Base-by-base conservation (phyloP, 1,139 yeast genomes). In the Hanseniaspora uvarum region DNA sequence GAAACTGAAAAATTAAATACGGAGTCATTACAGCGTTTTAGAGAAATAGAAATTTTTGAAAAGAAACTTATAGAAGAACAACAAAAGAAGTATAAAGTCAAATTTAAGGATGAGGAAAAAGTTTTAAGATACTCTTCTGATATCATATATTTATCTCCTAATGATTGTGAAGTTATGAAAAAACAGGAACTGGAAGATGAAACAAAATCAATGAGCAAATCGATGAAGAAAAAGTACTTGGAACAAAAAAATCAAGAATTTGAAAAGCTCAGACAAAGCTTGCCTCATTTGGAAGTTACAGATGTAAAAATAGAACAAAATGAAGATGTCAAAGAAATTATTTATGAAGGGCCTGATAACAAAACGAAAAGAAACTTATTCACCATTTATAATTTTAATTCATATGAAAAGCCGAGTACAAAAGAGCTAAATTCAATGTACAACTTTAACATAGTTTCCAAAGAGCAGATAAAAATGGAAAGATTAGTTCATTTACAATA, bases 41-140 rank as follows among this genome's bases (percentile, higher is more conserved):
- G 83, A 61, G 94, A 89, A 61, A 92, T 86, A 65, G 98, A 92
- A 65, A 73, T 84, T 46, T 83, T 80, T 46, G 83, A 86, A 63
- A 87, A 86, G 65, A 83, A 83, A 65, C 77, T 77, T 54, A 89
- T 89, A 63, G 72, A 89, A 56, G 87, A 83, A 43, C 71, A 85
- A 57, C 77, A 86, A 66, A 73, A 79, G 57, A 83, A 84, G 64
- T 78, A 76, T 60, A 76, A 89, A 57, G 71, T 72, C 34, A 80
- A 78, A 58, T 69, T 67, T 48, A 59, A 56, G 37, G 58, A 61
- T 11, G 60, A 62, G n/a, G 69, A 67, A 46, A 38, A 58, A 2
- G 58, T 67, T 2, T 19, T 64, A 18, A 56, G 60, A 24, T 44
- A 12, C 8, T 40, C 46, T 3, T 43, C 48, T 16, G 48, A 43